Evolutionary conservation across 179 eudicot genomes (phyloP).

Genomic region (Camellia oleifera): DNA sequence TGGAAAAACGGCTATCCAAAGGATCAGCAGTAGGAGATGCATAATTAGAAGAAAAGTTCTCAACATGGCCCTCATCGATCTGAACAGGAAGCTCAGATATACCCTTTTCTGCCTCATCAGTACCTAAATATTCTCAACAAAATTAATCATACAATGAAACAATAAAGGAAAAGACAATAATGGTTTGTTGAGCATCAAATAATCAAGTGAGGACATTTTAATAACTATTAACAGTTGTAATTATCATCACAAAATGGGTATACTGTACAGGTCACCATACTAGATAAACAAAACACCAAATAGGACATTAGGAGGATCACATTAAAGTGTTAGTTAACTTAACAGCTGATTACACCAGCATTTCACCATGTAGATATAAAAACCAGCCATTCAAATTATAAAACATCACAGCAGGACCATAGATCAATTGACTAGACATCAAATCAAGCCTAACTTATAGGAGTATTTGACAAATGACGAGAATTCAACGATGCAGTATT

Average conservation of each 20-base stretch:
- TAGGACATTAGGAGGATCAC: neutral
- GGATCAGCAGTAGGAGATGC: conserved; percentile 31
- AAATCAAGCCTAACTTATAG: conserved; percentile 3
- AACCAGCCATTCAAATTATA: neutral
- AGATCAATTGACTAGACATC: neutral
- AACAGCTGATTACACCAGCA: neutral
- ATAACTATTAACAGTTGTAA: neutral
- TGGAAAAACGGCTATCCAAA: conserved; percentile 22
- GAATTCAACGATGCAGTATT: neutral
- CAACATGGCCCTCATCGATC: conserved; percentile 21
- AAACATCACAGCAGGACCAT: conserved; percentile 6
- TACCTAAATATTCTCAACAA: conserved; percentile 18
- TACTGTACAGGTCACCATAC: neutral
- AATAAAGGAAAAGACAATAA: neutral
- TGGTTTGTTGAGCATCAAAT: neutral
- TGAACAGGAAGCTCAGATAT: conserved; percentile 25
- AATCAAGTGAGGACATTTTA: neutral
- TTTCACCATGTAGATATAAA: conserved; percentile 4
- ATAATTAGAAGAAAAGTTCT: conserved; percentile 31
- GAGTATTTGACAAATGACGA: conserved; percentile 2
- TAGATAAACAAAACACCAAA: neutral
- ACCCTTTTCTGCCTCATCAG: conserved; percentile 18
- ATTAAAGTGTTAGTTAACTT: neutral
- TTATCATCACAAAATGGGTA: neutral
- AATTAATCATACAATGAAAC: neutral